These are phyloP conservation scores for Gentiana dahurica DNA, from an alignment of 257 asterid species.

Conservation along the genomic window DNA sequence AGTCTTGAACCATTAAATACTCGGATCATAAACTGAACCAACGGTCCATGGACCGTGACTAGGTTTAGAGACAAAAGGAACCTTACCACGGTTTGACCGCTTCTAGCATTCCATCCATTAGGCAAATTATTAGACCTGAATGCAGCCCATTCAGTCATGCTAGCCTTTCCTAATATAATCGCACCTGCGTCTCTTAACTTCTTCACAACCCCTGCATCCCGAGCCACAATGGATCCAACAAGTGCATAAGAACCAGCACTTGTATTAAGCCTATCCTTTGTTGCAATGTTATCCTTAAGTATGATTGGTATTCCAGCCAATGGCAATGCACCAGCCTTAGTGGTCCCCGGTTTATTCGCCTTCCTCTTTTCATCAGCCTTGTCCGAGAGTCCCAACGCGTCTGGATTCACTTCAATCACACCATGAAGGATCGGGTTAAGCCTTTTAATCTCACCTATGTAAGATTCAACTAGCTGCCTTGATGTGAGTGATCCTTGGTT, in stretches of 20 bases:
- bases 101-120: constrained; percentile 43
- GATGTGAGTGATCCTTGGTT: constrained; percentile 26
- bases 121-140: constrained; percentile 20
- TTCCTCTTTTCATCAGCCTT: constrained; percentile 31
- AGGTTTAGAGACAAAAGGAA: no score
- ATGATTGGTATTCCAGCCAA: constrained; percentile 40
- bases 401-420: constrained; percentile 45
- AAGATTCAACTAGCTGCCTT: constrained; percentile 30
- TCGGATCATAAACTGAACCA: no score
- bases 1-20: no score
- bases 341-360: constrained; percentile 10
- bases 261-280: constrained; percentile 40
- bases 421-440: constrained; percentile 36
- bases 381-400: constrained; percentile 32
- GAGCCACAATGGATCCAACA: constrained; percentile 29
- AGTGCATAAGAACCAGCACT: constrained; percentile 45
- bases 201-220: constrained; percentile 35
- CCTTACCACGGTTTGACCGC: constrained; percentile 52
- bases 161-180: constrained; percentile 41
- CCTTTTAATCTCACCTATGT: constrained; percentile 21
- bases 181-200: constrained; percentile 35
- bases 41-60: no score
- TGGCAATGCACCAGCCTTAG: background rate
- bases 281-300: constrained; percentile 36
- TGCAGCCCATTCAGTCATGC: constrained; percentile 42